Base-by-base conservation (phyloP, 2,329 filamentous ascomycete species). In the Fusarium aywerte region DNA sequence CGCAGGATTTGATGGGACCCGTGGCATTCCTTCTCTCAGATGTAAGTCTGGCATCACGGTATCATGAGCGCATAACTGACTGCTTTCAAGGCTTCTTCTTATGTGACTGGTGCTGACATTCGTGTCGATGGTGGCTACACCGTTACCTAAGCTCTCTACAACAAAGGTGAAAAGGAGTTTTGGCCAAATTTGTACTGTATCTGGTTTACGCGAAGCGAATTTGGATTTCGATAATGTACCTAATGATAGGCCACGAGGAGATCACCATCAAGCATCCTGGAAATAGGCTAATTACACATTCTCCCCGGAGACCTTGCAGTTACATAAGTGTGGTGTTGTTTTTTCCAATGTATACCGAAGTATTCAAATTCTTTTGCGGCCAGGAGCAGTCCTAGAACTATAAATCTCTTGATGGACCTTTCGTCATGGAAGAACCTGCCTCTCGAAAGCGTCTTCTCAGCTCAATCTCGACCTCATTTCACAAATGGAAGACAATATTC, bases 1-100 rank as follows among this genome's bases (percentile, higher is more conserved):
- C 95, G 1, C 89, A 94, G 76, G 95, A 98, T 74, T 85, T 98
- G 58, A 97, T 97, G 91, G 95, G 95, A 3, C 92, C 94, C 7
- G 93, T 97, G 27, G 90, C 92, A 16, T 97, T 95, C 83, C 81
- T 97, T 58, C 86, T 93, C 38, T 94, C 90, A 60, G 92, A 96
- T 73, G 60, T 63, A 58, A 39, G 60, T 49, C 16, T 15, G 13
- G 7, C 10, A 21, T 20, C 10, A 4, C 12, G 7, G 18, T 8
- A 31, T 5, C 25, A 8, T 15, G 21, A 13, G 13, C 11, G 21
- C 16, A 5, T 8, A 11, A 35, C 45, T 48, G 31, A 48, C 31
- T 9, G 12, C 21, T 25, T 35, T 15, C 27, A 18, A 63, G 60
- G 92, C 93, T 4, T 88, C 88, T 50, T 83, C 83, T 48, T 95